phyloP scores from a whole-genome alignment of 768 basidiomycete genomes.

The Amanita pseudoporphyria region DNA sequence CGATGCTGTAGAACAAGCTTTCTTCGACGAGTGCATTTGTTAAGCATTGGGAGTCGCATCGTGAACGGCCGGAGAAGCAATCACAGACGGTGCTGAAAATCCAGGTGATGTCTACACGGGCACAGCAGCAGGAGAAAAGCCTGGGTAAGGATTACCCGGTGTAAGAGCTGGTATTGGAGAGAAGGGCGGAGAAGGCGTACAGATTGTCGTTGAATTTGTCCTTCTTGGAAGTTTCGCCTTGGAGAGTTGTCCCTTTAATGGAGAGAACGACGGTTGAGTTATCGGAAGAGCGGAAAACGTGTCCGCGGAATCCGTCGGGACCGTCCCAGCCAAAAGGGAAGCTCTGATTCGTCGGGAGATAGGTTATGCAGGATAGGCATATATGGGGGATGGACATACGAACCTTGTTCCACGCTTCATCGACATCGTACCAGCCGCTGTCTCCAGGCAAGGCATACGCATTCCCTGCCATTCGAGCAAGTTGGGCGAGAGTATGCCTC shows the following conservation, averaged over 20 bases:
- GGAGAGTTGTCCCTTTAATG: conserved; percentile 81
- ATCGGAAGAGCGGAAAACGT: conserved; percentile 71
- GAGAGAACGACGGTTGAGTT: conserved; percentile 80
- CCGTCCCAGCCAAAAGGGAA: conserved; percentile 77
- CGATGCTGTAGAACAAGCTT: conserved; percentile 86
- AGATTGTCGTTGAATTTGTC: conserved; percentile 93
- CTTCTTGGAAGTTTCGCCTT: conserved; percentile 78
- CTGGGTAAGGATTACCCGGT: conserved; percentile 15
- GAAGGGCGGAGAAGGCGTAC: conserved; percentile 15
- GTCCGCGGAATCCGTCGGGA: conserved; percentile 78
- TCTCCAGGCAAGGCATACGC: conserved; percentile 72
- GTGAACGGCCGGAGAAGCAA: conserved; percentile 64
- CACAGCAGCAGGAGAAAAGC: conserved; percentile 90
- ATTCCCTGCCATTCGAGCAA: conserved; percentile 85
- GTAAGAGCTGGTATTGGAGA: not conserved
- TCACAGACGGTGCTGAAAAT: conserved; percentile 77
- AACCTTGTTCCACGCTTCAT: conserved; percentile 58
- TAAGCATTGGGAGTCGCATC: conserved; percentile 76
- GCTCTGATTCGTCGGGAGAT: conserved; percentile 33
- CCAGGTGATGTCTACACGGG: conserved; percentile 84
- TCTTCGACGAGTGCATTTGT: conserved; percentile 79
- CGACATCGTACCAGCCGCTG: conserved; percentile 77
- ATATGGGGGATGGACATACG: conserved; percentile 10
- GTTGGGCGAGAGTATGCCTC: conserved; percentile 65
- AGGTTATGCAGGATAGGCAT: not conserved